A percentile compares a stretch with the other conserved stretches of the same genome.
phyloP scores from a whole-genome alignment of 2,329 filamentous ascomycete species.

The Aureobasidium sp. region DNA sequence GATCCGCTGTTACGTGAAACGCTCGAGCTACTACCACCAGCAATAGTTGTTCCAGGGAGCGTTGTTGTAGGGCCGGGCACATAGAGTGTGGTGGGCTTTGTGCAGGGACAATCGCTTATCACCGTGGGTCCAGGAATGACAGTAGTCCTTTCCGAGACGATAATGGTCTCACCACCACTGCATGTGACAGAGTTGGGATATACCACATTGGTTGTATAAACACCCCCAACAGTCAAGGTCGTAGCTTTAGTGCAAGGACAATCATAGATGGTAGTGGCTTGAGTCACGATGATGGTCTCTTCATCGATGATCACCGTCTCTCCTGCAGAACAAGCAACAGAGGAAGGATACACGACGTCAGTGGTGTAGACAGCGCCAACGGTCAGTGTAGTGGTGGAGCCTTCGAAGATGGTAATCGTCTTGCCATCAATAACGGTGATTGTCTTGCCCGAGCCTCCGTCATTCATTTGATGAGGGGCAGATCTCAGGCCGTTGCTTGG shows the following conservation, averaged over 20 bases:
- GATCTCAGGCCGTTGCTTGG: neutral
- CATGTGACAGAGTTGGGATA: neutral
- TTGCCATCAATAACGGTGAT: neutral
- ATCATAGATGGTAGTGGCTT: neutral
- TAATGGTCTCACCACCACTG: constrained; percentile 2
- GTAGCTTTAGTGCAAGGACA: neutral
- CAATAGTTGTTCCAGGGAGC: neutral
- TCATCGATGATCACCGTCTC: neutral
- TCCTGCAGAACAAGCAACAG: neutral
- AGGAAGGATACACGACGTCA: neutral
- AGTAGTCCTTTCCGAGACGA: neutral
- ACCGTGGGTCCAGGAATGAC: constrained; percentile 5
- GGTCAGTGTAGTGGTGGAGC: neutral
- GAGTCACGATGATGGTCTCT: neutral
- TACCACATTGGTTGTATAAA: neutral
- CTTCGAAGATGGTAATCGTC: neutral
- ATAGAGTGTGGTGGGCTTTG: neutral
- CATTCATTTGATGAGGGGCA: neutral
- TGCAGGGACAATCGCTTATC: constrained; percentile 11
- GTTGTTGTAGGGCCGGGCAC: constrained; percentile 1
- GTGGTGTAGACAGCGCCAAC: neutral
- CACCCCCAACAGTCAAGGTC: neutral
- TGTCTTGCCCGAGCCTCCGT: neutral
- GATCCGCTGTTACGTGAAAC: neutral
- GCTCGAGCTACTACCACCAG: neutral